Percentiles rank a stretch among this genome's conserved stretches.
These are phyloP conservation scores for Neurospora sp. DNA, from an alignment of 2,329 filamentous ascomycete genomes.

Conservation along the genomic window DNA sequence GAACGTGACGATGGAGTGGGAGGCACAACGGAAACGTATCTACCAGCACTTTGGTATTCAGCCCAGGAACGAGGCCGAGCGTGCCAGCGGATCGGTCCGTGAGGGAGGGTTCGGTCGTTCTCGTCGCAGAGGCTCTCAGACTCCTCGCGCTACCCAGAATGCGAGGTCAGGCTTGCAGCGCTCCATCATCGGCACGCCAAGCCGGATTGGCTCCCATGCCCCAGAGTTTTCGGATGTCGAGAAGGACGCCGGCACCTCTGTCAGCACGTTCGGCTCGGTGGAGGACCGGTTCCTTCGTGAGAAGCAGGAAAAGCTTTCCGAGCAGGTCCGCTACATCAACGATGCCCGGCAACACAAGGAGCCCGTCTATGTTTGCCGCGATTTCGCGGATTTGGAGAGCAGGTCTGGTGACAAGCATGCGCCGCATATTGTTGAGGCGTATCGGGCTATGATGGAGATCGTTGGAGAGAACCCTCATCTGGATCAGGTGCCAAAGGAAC, in stretches of 20 bases:
- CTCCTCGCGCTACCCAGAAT: slow-evolving; percentile 31
- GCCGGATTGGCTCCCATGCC: slow-evolving; percentile 53
- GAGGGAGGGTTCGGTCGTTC: slow-evolving; percentile 53
- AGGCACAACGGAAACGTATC: slow-evolving; percentile 81
- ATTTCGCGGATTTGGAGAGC: slow-evolving; percentile 65
- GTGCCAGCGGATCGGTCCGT: slow-evolving; percentile 27
- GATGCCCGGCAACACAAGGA: slow-evolving; percentile 53
- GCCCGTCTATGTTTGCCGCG: slow-evolving; percentile 63
- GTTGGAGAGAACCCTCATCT: slow-evolving; percentile 59
- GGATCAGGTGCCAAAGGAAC: slow-evolving; percentile 57
- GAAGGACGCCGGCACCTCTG: slow-evolving; percentile 35
- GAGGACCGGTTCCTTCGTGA: slow-evolving; percentile 72
- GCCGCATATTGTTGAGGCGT: slow-evolving; percentile 69
- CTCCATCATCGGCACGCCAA: slow-evolving; percentile 79
- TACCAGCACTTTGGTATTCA: slow-evolving; percentile 94
- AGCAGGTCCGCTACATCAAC: slow-evolving; percentile 73
- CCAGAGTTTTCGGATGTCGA: slow-evolving; percentile 60
- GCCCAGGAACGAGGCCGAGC: slow-evolving; percentile 37
- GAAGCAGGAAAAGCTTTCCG: slow-evolving; percentile 73
- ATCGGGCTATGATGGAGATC: slow-evolving; percentile 70
- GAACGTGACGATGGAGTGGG: slow-evolving; percentile 92
- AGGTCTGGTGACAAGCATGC: slow-evolving; percentile 61
- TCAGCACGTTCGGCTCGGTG: slow-evolving; percentile 40
- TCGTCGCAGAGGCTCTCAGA: slow-evolving; percentile 34
- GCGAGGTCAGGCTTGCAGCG: slow-evolving; percentile 61